Percentiles rank a stretch among this genome's conserved stretches.
phyloP scores from a whole-genome alignment of 139 green algal genomes.

The Tetradesmus obliquus region DNA sequence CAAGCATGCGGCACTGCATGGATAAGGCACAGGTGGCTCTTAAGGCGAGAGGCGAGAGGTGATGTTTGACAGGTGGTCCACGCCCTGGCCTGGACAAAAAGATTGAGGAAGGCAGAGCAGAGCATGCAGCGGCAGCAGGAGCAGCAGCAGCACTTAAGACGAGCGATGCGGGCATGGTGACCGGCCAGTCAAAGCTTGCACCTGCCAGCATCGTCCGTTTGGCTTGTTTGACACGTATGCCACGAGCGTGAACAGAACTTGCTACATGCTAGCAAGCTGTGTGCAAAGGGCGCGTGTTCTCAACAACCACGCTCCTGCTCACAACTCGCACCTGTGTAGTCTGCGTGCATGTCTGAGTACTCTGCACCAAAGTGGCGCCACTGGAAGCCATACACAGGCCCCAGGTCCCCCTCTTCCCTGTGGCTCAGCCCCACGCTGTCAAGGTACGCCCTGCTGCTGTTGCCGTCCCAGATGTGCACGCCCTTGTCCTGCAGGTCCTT shows the following conservation, averaged over 20 bases:
- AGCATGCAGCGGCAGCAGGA: no score
- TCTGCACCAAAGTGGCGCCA: constrained; percentile 99
- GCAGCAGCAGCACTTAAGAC: not conserved
- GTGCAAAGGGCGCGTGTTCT: no score
- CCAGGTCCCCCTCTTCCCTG: constrained; percentile 93
- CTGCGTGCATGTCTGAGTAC: constrained; percentile 97
- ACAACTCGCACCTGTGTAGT: constrained; percentile 84
- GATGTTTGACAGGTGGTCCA: constrained; percentile 95
- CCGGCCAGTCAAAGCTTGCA: not conserved
- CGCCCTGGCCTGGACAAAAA: constrained; percentile 74
- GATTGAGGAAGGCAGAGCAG: no score
- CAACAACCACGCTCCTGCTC: no score
- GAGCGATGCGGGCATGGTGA: not conserved
- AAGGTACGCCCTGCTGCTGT: constrained; percentile 71
- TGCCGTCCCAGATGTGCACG: constrained; percentile 99
- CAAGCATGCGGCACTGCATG: not conserved
- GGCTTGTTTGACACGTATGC: no score
- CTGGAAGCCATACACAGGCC: constrained; percentile 99
- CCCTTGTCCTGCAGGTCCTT: constrained; percentile 85
- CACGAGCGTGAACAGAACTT: no score
- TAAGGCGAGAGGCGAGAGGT: constrained; percentile 79
- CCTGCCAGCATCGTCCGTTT: no score
- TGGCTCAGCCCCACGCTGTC: constrained; percentile 22
- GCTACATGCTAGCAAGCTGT: no score
- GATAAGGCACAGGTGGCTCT: constrained; percentile 68